Evolutionary conservation across 2,329 filamentous ascomycete genomes (phyloP).

Genomic region (Sporothrix variecibatus): DNA sequence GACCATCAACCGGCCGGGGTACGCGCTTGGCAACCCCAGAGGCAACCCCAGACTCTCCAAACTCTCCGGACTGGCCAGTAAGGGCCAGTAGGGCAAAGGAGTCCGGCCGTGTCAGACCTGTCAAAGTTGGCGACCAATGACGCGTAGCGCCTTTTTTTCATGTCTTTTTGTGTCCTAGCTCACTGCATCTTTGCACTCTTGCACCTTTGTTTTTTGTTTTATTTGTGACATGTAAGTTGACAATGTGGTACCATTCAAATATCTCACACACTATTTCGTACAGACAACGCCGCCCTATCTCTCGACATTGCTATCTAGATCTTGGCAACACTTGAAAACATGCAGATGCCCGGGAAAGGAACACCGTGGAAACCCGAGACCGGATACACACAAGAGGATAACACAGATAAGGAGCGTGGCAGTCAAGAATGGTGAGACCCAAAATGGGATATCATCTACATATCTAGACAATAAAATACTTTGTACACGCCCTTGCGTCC

Average conservation of each 20-base stretch:
- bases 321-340: background rate
- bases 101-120: background rate
- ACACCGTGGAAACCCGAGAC: background rate
- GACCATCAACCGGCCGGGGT: constrained; percentile 1
- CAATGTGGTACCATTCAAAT: too few species aligned
- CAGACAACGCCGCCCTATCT: background rate
- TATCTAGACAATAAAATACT: too few species aligned
- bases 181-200: too few species aligned
- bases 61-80: background rate
- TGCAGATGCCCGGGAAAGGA: background rate
- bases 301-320: background rate
- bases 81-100: too few species aligned
- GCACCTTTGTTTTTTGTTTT: background rate
- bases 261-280: background rate
- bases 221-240: background rate
- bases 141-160: too few species aligned
- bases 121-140: too few species aligned
- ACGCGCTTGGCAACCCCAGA: constrained; percentile 1
- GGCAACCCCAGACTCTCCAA: background rate
- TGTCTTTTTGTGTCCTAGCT: too few species aligned
- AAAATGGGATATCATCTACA: too few species aligned
- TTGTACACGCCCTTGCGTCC: background rate
- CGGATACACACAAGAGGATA: background rate
- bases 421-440: too few species aligned
- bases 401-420: background rate